Evolutionary conservation across 805 yeast species (phyloP), one percentile per base, ranked within the genome.

Genomic region (Torulaspora delbrueckii): DNA sequence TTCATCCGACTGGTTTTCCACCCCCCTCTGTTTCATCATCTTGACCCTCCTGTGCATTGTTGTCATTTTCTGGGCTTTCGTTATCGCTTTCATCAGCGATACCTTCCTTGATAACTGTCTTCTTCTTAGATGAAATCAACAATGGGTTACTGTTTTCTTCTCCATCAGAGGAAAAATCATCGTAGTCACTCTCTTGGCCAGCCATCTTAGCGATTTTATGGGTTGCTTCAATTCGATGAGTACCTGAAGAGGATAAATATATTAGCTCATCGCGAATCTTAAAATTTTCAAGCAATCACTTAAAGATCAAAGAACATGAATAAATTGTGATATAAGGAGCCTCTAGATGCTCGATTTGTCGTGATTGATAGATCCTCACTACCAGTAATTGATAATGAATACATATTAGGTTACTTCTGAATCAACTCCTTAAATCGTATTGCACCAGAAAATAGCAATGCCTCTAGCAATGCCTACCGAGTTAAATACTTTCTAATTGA

Each of bases 111-210:
- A 39, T 25, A 26, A 25, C 13, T 12, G 27, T 7, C n/a, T 48
- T 50, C 38, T 59, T 55, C 45, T 54, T 54, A 25, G 60, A 34
- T 13, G 51, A 38, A 18, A 58, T 46, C 24, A 63, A 46, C 16
- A 62, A 49, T 27, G 48, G 48, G 30, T 51, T 46, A 8, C 51
- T 54, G 23, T 50, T 53, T 5, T 52, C 62, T 30, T 62, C 65
- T 9, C 52, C 62, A 36, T 62, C 67, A 6, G 66, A 58, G 3
- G 62, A 55, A 40, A 57, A 62, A 47, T 61, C 68, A 14, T 57
- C 58, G 35, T 54, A 50, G 40, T 61, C 68, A 13, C 53, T 53
- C 24, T 46, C 45, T 19, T 40, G 43, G 24, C 34, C 32, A 19
- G 38, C 33, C 52, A 49, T 49, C 12, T 14, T 27, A 19, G 9